phyloP scores from a whole-genome alignment of 257 asterid species.

The Solanum appendiculatum region DNA sequence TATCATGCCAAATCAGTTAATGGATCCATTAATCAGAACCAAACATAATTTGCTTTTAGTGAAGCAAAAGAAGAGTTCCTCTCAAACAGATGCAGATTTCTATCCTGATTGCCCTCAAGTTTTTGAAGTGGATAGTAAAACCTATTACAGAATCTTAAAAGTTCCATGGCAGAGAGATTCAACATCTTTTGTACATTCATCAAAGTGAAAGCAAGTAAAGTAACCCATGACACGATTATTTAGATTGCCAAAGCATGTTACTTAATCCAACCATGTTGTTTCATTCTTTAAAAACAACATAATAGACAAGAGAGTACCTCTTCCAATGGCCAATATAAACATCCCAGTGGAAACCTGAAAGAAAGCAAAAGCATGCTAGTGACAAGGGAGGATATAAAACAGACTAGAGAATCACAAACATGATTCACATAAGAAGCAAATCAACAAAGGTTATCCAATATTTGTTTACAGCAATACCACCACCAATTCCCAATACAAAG shows the following conservation, averaged over 20 bases:
- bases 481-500: not conserved
- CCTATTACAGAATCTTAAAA: not conserved
- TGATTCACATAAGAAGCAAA: not conserved
- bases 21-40: not conserved
- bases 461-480: not conserved
- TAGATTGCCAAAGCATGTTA: not conserved
- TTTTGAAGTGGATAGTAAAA: not conserved
- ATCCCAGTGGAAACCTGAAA: not conserved
- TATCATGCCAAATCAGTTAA: not conserved
- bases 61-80: not conserved
- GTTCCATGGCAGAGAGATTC: not conserved
- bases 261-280: not conserved
- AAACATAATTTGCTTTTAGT: not conserved
- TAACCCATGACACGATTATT: not conserved
- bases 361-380: not conserved
- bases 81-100: not conserved
- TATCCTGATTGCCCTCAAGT: not conserved
- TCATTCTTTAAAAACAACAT: not conserved
- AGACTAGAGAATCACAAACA: not conserved
- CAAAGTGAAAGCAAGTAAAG: not conserved
- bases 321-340: not conserved
- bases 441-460: not conserved
- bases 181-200: not conserved
- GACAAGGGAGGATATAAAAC: not conserved
- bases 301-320: not conserved